Conservation (phyloP, 805 yeast genomes). For the Hanseniaspora lachancei region DNA sequence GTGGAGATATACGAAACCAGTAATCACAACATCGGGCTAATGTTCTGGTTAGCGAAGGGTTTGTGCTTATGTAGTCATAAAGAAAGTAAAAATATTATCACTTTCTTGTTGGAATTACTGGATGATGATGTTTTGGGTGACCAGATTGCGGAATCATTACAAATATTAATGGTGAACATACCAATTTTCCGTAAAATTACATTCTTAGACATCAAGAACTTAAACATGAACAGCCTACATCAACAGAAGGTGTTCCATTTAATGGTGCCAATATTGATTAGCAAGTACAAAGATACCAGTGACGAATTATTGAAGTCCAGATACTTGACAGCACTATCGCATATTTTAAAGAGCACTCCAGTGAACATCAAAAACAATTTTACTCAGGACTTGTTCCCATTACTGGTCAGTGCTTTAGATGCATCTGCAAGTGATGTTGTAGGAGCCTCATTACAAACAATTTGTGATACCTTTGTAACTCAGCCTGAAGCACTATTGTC, state of each 20-base stretch:
- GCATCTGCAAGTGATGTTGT: constrained; percentile 38
- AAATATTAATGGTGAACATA: constrained; percentile 55
- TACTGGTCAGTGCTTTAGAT: constrained; percentile 51
- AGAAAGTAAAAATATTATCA: constrained; percentile 26
- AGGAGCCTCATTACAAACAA: constrained; percentile 48
- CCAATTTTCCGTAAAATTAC: constrained; percentile 41
- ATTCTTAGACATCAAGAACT: constrained; percentile 29
- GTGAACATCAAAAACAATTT: constrained; percentile 51
- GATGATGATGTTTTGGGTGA: constrained; percentile 26
- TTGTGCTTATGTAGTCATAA: constrained; percentile 45
- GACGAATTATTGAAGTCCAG: constrained; percentile 32
- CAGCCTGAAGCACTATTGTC: constrained; percentile 39
- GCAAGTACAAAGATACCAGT: constrained; percentile 28
- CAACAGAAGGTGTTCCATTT: constrained; percentile 66
- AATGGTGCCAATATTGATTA: constrained; percentile 43
- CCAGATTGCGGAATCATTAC: constrained; percentile 42
- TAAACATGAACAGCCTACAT: constrained; percentile 54
- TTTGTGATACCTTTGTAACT: constrained; percentile 44
- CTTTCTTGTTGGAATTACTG: constrained; percentile 28
- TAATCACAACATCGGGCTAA: constrained; percentile 32
- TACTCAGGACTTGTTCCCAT: constrained; percentile 51
- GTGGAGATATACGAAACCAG: constrained; percentile 23
- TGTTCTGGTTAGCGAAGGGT: constrained; percentile 62
- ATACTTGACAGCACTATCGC: constrained; percentile 53
- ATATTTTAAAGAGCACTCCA: constrained; percentile 53